Evolutionary conservation across 1,139 yeast species (phyloP), one percentile per base, ranked within the genome.

Genomic region (Scheffersomyces parashehatae): DNA sequence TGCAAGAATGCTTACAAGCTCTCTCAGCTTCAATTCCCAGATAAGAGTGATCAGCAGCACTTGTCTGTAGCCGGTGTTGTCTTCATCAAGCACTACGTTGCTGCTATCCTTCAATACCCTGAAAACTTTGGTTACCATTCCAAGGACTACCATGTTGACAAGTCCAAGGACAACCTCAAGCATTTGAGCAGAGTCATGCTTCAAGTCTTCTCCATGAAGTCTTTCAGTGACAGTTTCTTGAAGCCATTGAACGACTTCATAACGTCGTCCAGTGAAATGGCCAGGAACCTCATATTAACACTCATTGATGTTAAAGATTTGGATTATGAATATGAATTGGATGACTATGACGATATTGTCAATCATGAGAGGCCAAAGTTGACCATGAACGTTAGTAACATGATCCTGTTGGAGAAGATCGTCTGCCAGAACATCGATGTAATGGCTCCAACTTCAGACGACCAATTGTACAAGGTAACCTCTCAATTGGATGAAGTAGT

Each of bases 201-300:
- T 29, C 96, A 88, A 61, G 64, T 87, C 29, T 83, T 86, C 30
- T 64, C 82, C 2, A 79, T 88, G 79, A 75, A 77, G 48, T 80
- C 86, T 3, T 89, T 89, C 64, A 81, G 77, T 38, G 85, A 86
- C 52, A 80, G 85, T 42, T 89, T 81, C 60, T 67, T 88, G 54
- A 90, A 86, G 55, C 96, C 96, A 1, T 72, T 89, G 58, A 88
- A 88, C 59, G 93, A 86, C 39, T 87, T 81, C 54, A 74, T 89
- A 38, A 68, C 67, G 35, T 67, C 77, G 9, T 73, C 82, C 2
- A 64, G 68, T n/a, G 81, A 73, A 4, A 64, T 72, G 8, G 72
- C 81, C 43, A 66, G 74, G 36, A 58, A 64, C 1, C 61, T 82
- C 7, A 67, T 85, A 39, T 60, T 58, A 35, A 62, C 69, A 30